Percentiles rank a stretch among this genome's conserved stretches.
These are phyloP conservation scores for Neoscytalidium dimidiatum DNA, from an alignment of 2,329 filamentous ascomycete genomes.

Conservation along the genomic window DNA sequence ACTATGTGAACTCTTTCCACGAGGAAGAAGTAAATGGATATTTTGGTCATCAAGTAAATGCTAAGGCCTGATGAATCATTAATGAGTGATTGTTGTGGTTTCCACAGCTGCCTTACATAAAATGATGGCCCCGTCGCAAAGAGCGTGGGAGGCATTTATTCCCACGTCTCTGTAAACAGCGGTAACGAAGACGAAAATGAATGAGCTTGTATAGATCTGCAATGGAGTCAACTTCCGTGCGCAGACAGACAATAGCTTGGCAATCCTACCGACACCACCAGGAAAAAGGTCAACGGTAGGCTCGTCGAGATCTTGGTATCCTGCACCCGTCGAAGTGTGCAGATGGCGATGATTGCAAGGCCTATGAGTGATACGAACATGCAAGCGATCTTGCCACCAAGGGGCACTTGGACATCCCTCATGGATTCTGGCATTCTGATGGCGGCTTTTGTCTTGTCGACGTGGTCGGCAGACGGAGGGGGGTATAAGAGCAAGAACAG, in stretches of 20 bases:
- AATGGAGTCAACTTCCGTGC: neutral
- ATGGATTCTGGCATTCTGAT: neutral
- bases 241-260: too few species aligned
- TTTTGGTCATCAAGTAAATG: neutral
- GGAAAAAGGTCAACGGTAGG: neutral
- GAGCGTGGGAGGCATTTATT: neutral
- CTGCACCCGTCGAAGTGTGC: neutral
- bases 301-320: neutral
- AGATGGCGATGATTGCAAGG: neutral
- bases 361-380: neutral
- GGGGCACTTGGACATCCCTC: neutral
- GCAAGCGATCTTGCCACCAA: neutral
- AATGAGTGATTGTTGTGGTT: neutral
- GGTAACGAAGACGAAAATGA: neutral
- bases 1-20: slow-evolving; percentile 4
- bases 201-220: neutral
- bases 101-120: neutral
- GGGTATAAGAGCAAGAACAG: too few species aligned
- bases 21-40: neutral
- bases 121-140: neutral
- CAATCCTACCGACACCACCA: neutral
- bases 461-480: neutral
- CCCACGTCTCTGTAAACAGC: neutral
- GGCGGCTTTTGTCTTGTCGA: neutral
- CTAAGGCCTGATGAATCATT: neutral